A percentile compares a stretch with the other conserved stretches of the same genome.
Conservation (phyloP, 441 rosid genomes). For the Aleurites moluccanus region DNA sequence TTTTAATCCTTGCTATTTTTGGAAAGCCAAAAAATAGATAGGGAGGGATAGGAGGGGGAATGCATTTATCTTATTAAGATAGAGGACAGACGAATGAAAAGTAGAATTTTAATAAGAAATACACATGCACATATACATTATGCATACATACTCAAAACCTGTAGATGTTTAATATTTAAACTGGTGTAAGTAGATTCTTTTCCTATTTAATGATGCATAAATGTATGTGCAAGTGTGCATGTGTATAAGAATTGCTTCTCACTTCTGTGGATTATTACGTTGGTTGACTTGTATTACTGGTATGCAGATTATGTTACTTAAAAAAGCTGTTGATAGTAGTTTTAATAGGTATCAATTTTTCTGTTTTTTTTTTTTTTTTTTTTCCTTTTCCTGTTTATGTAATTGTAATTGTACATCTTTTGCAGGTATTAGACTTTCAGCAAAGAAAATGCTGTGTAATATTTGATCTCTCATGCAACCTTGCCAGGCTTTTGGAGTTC, state of each 20-base stretch:
- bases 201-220: background rate
- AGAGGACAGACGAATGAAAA: background rate
- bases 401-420: slow-evolving; percentile 11
- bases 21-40: background rate
- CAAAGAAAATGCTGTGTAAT: slow-evolving; percentile 86
- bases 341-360: background rate
- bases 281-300: background rate
- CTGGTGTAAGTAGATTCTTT: background rate
- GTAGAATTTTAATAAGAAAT: background rate
- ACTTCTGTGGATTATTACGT: background rate
- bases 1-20: background rate
- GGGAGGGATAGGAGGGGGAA: background rate
- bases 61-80: background rate
- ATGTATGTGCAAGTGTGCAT: background rate
- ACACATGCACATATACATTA: background rate
- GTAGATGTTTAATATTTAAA: background rate
- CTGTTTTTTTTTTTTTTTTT: too few relatives aligned
- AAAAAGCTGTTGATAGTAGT: background rate
- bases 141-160: background rate
- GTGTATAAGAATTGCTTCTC: background rate
- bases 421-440: slow-evolving; percentile 79
- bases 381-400: slow-evolving; percentile 10
- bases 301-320: background rate
- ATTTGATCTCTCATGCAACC: slow-evolving; percentile 96
- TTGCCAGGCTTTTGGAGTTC: slow-evolving; percentile 91